A percentile compares a stretch with the other conserved stretches of the same genome.
Conservation (phyloP, 192 early-diverging fungal species). For the Coemansia sp. region DNA sequence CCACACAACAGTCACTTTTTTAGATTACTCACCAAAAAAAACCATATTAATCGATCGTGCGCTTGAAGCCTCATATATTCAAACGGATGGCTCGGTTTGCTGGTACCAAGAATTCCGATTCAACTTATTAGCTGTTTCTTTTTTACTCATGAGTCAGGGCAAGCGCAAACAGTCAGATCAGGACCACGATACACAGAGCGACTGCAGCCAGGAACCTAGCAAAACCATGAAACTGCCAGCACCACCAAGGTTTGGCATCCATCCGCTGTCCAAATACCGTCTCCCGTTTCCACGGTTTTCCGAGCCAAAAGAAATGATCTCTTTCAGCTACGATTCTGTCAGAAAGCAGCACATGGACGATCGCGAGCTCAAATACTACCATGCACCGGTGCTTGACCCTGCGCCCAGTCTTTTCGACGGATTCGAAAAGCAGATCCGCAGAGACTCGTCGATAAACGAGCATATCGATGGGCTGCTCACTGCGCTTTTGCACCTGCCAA, state of each 20-base stretch:
- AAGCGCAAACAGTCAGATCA: conserved; percentile 4
- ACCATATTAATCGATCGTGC: neutral
- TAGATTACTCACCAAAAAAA: neutral
- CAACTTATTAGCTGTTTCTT: neutral
- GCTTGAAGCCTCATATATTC: no score
- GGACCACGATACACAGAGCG: neutral
- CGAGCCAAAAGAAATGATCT: conserved; percentile 65
- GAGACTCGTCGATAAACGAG: conserved; percentile 63
- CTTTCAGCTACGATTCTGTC: conserved; percentile 64
- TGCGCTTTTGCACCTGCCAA: conserved; percentile 51
- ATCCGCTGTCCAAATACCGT: conserved; percentile 44
- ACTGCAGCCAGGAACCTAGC: neutral
- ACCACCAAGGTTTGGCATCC: conserved; percentile 13
- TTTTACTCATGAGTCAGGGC: conserved; percentile 1
- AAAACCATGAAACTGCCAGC: conserved; percentile 2
- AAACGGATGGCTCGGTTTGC: no score
- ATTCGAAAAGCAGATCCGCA: conserved; percentile 66
- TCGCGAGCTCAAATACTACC: conserved; percentile 43
- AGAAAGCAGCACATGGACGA: conserved; percentile 62
- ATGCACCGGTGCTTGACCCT: conserved; percentile 15
- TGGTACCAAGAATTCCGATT: no score
- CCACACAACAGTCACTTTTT: neutral
- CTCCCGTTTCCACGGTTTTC: conserved; percentile 51
- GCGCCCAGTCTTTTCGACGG: conserved; percentile 63
- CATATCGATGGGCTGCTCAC: conserved; percentile 81